These are phyloP conservation scores for Pilatotrama ljubarskyi DNA, from an alignment of 768 basidiomycete species.

Conservation along the genomic window DNA sequence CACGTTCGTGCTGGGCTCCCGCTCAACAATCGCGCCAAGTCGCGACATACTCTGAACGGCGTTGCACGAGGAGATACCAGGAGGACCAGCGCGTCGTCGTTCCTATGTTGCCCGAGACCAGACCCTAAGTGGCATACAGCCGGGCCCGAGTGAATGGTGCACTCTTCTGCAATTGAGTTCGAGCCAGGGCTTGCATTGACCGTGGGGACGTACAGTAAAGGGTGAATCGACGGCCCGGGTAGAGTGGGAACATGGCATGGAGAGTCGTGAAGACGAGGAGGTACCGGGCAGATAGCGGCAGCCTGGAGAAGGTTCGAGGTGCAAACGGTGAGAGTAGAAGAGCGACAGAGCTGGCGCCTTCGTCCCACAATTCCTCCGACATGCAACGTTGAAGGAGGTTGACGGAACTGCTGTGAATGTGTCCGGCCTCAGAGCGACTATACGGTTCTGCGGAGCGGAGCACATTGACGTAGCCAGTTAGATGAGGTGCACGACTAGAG, in stretches of 20 bases:
- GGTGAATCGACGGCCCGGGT: conserved; percentile 14
- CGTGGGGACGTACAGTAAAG: not conserved
- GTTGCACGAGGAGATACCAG: not conserved
- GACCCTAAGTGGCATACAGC: not conserved
- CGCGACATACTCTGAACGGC: not conserved
- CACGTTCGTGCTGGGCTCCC: conserved; percentile 13
- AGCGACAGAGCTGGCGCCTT: not conserved
- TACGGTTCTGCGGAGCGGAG: no score
- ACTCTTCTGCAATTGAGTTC: conserved; percentile 7
- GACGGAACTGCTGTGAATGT: not conserved
- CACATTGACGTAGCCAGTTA: no score
- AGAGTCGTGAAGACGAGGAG: not conserved
- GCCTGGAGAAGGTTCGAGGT: not conserved
- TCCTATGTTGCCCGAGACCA: conserved; percentile 20
- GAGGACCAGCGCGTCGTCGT: not conserved
- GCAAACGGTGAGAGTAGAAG: conserved; percentile 7
- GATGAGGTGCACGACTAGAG: not conserved
- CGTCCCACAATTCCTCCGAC: not conserved
- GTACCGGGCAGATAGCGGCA: conserved; percentile 5
- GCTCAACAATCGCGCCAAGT: conserved; percentile 6
- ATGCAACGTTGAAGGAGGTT: not conserved
- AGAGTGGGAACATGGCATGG: conserved; percentile 12
- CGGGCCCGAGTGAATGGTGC: conserved; percentile 2
- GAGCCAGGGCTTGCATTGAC: not conserved
- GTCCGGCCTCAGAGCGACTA: no score